phyloP scores from a whole-genome alignment of 1,139 yeast genomes.

The Magnusiomyces sp. region DNA sequence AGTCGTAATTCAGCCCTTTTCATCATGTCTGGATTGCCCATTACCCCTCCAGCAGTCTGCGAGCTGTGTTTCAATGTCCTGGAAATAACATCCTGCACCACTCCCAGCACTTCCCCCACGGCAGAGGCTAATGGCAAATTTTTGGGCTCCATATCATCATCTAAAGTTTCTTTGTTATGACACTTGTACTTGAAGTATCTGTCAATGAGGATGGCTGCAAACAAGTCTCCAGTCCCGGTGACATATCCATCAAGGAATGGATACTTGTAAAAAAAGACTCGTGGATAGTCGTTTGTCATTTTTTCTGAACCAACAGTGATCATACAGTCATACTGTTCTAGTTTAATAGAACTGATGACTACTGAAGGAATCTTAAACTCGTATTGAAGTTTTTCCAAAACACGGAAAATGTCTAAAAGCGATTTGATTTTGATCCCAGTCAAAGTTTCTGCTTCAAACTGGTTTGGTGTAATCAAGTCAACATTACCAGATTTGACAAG shows the following conservation, averaged over 20 bases:
- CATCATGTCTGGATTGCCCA: slow-evolving; percentile 25
- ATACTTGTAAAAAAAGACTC: slow-evolving; percentile 37
- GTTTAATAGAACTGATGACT: slow-evolving; percentile 56
- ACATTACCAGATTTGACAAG: slow-evolving; percentile 46
- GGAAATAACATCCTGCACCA: slow-evolving; percentile 23
- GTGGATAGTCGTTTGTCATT: slow-evolving; percentile 14
- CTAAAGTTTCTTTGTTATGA: neutral
- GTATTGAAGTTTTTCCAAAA: slow-evolving; percentile 43
- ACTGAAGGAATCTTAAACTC: slow-evolving; percentile 49
- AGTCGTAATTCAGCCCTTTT: slow-evolving; percentile 23
- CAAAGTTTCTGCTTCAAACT: slow-evolving; percentile 75
- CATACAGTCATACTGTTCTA: slow-evolving; percentile 29
- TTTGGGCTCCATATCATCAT: neutral
- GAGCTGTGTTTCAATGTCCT: slow-evolving; percentile 18
- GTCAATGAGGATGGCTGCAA: slow-evolving; percentile 70
- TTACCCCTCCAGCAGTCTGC: slow-evolving; percentile 17
- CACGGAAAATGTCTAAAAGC: slow-evolving; percentile 36
- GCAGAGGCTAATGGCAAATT: slow-evolving; percentile 18
- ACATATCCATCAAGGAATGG: slow-evolving; percentile 63
- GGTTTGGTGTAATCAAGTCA: slow-evolving; percentile 79
- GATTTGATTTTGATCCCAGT: slow-evolving; percentile 45
- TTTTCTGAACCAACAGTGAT: slow-evolving; percentile 45
- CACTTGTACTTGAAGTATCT: slow-evolving; percentile 36
- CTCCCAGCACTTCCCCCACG: slow-evolving; percentile 21
- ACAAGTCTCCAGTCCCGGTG: slow-evolving; percentile 90